A percentile compares a stretch with the other conserved stretches of the same genome.
Evolutionary conservation across 2,329 filamentous ascomycete genomes (phyloP).

Genomic region (Chaetomiaceae sp.): DNA sequence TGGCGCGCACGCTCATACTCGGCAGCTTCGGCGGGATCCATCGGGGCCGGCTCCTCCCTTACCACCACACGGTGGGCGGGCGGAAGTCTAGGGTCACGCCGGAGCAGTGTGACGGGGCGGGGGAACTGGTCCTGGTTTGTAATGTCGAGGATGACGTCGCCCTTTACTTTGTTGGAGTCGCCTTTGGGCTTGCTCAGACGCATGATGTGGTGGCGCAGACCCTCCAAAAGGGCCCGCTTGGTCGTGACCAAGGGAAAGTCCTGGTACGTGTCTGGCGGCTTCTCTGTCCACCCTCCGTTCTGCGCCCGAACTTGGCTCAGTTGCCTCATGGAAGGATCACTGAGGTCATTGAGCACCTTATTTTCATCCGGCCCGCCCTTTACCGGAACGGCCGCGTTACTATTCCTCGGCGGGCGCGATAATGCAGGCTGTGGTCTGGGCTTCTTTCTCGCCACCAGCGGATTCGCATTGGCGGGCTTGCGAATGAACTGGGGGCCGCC

Average conservation of each 20-base stretch:
- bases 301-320: slow-evolving; percentile 39
- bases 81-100: slow-evolving; percentile 74
- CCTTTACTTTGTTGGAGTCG: slow-evolving; percentile 51
- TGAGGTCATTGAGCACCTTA: slow-evolving; percentile 26
- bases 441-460: slow-evolving; percentile 59
- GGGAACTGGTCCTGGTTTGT: slow-evolving; percentile 72
- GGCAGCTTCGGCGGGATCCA: slow-evolving; percentile 47
- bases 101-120: slow-evolving; percentile 80
- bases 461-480: slow-evolving; percentile 51
- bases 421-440: slow-evolving; percentile 35
- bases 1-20: slow-evolving; percentile 64
- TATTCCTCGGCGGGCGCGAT: slow-evolving; percentile 9
- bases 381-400: not conserved
- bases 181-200: slow-evolving; percentile 60
- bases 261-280: slow-evolving; percentile 43
- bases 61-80: slow-evolving; percentile 50
- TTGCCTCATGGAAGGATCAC: slow-evolving; percentile 8
- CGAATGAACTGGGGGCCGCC: slow-evolving; percentile 33
- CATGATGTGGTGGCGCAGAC: slow-evolving; percentile 82
- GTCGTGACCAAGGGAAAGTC: slow-evolving; percentile 72
- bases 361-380: slow-evolving; percentile 18
- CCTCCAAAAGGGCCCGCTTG: slow-evolving; percentile 73
- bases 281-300: slow-evolving; percentile 52
- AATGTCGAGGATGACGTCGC: slow-evolving; percentile 61
- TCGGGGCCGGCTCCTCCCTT: slow-evolving; percentile 48